Evolutionary conservation across 768 basidiomycete genomes (phyloP).

Genomic region (Mycena galopus): DNA sequence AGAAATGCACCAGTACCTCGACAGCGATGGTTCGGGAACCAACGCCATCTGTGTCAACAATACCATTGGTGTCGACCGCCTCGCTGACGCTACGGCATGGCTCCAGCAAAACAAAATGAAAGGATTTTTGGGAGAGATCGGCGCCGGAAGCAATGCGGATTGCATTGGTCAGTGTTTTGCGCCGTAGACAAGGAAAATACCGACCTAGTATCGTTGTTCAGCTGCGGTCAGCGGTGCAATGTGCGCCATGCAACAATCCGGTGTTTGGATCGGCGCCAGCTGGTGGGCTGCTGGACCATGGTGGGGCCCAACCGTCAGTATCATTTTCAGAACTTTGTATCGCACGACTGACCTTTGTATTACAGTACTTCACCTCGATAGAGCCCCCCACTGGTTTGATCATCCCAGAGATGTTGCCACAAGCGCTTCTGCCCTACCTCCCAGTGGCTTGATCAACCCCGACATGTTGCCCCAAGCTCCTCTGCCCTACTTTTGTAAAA

Average conservation of each 20-base stretch:
- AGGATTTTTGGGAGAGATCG: constrained; percentile 76
- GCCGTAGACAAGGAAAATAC: neutral
- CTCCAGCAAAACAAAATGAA: constrained; percentile 70
- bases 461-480: too few relatives aligned
- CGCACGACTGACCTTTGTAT: neutral
- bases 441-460: too few relatives aligned
- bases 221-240: constrained; percentile 67
- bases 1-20: constrained; percentile 83
- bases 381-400: constrained; percentile 71
- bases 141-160: constrained; percentile 59
- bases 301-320: constrained; percentile 64
- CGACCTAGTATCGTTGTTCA: constrained; percentile 52
- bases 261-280: constrained; percentile 67
- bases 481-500: too few relatives aligned
- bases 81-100: constrained; percentile 71
- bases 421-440: constrained; percentile 69
- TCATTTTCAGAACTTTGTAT: neutral
- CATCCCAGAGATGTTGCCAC: constrained; percentile 65
- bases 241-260: constrained; percentile 69
- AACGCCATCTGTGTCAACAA: constrained; percentile 65
- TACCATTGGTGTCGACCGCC: constrained; percentile 72
- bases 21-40: constrained; percentile 73
- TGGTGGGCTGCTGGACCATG: constrained; percentile 78
- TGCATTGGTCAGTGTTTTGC: constrained; percentile 30
- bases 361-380: constrained; percentile 70